Conservation (phyloP, 257 asterid genomes). For the Coffea canephora region DNA sequence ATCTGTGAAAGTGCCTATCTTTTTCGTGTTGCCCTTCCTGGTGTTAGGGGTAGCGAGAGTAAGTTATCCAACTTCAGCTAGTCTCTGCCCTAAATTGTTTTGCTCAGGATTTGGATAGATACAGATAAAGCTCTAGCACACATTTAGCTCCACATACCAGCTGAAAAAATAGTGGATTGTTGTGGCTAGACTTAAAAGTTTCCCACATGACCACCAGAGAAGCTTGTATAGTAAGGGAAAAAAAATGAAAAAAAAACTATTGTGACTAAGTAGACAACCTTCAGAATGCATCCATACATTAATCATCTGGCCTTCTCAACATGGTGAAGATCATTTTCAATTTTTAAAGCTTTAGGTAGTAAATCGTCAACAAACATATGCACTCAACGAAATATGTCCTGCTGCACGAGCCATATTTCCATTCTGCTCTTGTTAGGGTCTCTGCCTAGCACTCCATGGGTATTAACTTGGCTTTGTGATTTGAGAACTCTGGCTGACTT, state of each 20-base stretch:
- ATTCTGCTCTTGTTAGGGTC: background rate
- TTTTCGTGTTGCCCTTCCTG: slow-evolving; percentile 48
- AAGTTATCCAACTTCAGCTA: slow-evolving; percentile 13
- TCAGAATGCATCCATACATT: background rate
- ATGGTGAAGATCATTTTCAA: background rate
- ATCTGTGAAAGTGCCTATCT: slow-evolving; percentile 33
- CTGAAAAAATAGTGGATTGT: background rate
- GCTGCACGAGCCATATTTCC: background rate
- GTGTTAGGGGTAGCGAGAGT: slow-evolving; percentile 35
- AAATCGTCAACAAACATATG: background rate
- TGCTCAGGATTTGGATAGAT: background rate
- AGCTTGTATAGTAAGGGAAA: background rate
- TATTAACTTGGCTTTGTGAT: background rate
- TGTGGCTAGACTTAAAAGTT: background rate
- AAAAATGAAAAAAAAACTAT: background rate
- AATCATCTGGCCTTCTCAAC: background rate
- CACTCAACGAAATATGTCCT: background rate
- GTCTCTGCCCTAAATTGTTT: background rate
- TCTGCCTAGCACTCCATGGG: background rate
- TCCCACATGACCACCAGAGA: background rate
- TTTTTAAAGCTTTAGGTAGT: background rate
- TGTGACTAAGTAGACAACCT: background rate
- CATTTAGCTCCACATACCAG: background rate
- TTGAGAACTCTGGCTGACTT: background rate
- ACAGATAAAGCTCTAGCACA: background rate